Conservation (phyloP, 192 early-diverging fungal species). For the Podila minutissima region DNA sequence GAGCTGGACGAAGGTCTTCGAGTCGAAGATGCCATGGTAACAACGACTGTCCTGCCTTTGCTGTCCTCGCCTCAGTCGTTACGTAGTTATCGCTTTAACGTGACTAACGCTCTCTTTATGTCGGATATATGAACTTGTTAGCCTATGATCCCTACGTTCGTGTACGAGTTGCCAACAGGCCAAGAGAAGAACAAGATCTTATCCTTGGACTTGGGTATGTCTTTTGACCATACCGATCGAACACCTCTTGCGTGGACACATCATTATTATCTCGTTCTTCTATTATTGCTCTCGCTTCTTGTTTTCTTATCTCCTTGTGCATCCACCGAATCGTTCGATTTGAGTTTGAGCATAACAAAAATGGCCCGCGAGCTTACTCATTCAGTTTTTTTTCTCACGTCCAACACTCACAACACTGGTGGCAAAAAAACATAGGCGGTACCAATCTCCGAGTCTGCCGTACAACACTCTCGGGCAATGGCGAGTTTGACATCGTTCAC, state of each 20-base stretch:
- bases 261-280: too few relatives aligned
- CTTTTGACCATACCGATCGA: not conserved
- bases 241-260: not conserved
- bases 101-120: not conserved
- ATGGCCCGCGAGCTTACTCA: too few relatives aligned
- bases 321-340: not conserved
- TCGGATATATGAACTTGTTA: not conserved
- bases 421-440: constrained; percentile 55
- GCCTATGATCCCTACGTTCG: constrained; percentile 92
- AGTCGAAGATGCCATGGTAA: constrained; percentile 27
- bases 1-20: constrained; percentile 32
- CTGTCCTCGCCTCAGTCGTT: too few relatives aligned
- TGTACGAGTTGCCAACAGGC: constrained; percentile 81
- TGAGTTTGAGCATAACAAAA: not conserved
- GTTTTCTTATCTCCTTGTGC: not conserved
- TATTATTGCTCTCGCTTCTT: not conserved
- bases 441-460: constrained; percentile 94
- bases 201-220: constrained; percentile 85
- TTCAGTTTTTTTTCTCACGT: not conserved
- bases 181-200: constrained; percentile 84
- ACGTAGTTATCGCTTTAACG: not conserved
- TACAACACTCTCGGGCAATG: constrained; percentile 80
- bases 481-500: constrained; percentile 77
- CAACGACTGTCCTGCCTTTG: too few relatives aligned
- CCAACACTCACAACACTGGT: not conserved